Percentiles rank a stretch among this genome's conserved stretches.
Conservation (phyloP, 129 eudicot genomes). For the Chrysanthemum makinoi region DNA sequence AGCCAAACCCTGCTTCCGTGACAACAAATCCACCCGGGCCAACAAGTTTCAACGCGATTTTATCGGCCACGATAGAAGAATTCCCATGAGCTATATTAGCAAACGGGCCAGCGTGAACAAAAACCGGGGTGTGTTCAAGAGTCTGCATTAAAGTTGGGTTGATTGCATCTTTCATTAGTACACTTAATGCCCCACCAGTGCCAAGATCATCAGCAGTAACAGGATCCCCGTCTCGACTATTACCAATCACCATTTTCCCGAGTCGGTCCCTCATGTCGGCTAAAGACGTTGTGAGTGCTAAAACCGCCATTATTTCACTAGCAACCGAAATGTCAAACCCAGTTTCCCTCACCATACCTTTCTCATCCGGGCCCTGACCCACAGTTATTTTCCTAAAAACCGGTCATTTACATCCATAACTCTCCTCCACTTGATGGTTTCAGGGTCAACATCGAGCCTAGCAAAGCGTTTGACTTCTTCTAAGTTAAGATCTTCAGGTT, state of each 20-base stretch:
- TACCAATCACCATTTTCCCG: slow-evolving; percentile 87
- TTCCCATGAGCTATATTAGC: slow-evolving; percentile 90
- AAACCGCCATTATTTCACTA: slow-evolving; percentile 94
- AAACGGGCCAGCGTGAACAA: slow-evolving; percentile 89
- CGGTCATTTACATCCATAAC: slow-evolving; percentile 97
- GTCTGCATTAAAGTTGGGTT: slow-evolving; percentile 96
- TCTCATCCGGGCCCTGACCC: slow-evolving; percentile 95
- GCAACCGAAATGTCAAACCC: slow-evolving; percentile 93
- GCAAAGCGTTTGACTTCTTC: slow-evolving; percentile 77
- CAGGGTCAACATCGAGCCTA: slow-evolving; percentile 84
- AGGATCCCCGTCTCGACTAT: neutral
- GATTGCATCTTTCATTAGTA: slow-evolving; percentile 89
- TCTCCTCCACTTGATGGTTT: slow-evolving; percentile 87
- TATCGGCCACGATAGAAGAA: too few species aligned
- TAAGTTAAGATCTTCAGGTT: slow-evolving; percentile 78
- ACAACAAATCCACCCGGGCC: too few species aligned
- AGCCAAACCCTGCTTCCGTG: too few species aligned
- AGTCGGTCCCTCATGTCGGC: slow-evolving; percentile 93
- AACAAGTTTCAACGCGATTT: too few species aligned
- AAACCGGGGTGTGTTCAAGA: slow-evolving; percentile 92
- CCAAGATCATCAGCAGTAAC: slow-evolving; percentile 95
- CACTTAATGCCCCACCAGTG: slow-evolving; percentile 86
- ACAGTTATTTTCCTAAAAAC: slow-evolving; percentile 80
- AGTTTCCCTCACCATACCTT: slow-evolving; percentile 94
- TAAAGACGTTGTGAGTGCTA: slow-evolving; percentile 82